These are phyloP conservation scores for Gossypium lobatum DNA, from an alignment of 441 rosid species.

Conservation along the genomic window DNA sequence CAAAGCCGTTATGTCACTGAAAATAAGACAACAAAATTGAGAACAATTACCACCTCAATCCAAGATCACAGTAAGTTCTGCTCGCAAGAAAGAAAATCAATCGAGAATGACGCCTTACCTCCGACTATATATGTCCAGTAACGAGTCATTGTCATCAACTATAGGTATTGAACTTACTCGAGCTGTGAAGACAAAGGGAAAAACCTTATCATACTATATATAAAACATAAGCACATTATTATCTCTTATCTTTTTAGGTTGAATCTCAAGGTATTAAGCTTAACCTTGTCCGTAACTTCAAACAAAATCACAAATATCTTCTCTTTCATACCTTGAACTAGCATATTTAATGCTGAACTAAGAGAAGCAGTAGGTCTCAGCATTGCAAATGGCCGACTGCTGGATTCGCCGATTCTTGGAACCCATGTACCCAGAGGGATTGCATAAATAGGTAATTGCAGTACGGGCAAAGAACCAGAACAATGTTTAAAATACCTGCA, in stretches of 20 bases:
- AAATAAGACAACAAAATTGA: neutral
- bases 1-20: constrained; percentile 95
- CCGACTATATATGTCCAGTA: constrained; percentile 87
- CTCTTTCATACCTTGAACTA: constrained; percentile 52
- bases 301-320: neutral
- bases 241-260: neutral
- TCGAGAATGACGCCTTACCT: constrained; percentile 38
- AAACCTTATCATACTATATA: neutral
- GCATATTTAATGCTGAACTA: constrained; percentile 52
- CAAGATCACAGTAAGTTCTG: neutral
- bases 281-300: neutral
- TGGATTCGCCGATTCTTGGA: constrained; percentile 60
- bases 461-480: constrained; percentile 59
- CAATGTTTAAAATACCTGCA: constrained; percentile 71
- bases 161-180: constrained; percentile 94
- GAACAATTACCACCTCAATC: neutral
- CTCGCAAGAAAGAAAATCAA: constrained; percentile 3
- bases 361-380: constrained; percentile 57
- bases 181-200: constrained; percentile 44
- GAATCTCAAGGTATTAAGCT: neutral
- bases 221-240: neutral
- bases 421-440: constrained; percentile 72
- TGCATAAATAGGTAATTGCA: constrained; percentile 60
- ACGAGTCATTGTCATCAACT: constrained; percentile 93
- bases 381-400: constrained; percentile 49